phyloP scores from a whole-genome alignment of 306 rosid species.

The Rosa persica region DNA sequence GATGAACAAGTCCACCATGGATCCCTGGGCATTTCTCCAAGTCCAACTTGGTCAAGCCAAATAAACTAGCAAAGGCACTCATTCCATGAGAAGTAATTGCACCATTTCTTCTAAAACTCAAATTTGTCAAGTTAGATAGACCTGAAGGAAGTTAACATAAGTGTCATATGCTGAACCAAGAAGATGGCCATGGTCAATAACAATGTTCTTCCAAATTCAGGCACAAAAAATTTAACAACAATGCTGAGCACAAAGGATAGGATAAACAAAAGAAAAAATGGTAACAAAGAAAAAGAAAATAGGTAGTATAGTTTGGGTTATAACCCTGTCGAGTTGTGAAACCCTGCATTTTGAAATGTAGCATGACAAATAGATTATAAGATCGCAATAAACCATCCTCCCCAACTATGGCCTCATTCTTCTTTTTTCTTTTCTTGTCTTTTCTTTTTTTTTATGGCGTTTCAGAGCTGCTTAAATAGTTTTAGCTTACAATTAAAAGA shows the following conservation, averaged over 20 bases:
- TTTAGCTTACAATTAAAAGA: background rate
- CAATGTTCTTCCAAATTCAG: background rate
- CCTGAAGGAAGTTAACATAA: constrained; percentile 48
- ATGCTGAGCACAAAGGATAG: background rate
- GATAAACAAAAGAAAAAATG: background rate
- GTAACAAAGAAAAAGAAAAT: background rate
- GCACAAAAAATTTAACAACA: background rate
- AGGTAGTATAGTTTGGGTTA: background rate
- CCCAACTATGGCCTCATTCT: background rate
- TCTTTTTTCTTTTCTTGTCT: background rate
- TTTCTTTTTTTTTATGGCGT: background rate
- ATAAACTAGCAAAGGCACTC: constrained; percentile 60
- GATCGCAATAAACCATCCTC: background rate
- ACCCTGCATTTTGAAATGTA: background rate
- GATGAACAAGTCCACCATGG: constrained; percentile 84
- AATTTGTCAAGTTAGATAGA: constrained; percentile 69
- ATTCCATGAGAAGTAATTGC: constrained; percentile 84
- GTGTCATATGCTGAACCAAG: constrained; percentile 23
- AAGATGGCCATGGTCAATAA: background rate
- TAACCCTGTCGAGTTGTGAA: background rate
- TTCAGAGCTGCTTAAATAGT: background rate
- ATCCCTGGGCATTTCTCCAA: constrained; percentile 89
- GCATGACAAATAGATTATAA: background rate
- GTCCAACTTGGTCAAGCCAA: constrained; percentile 82
- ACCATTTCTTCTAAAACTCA: constrained; percentile 84